Base-by-base conservation (phyloP, 768 basidiomycete genomes). In the Scleroderma bovista region DNA sequence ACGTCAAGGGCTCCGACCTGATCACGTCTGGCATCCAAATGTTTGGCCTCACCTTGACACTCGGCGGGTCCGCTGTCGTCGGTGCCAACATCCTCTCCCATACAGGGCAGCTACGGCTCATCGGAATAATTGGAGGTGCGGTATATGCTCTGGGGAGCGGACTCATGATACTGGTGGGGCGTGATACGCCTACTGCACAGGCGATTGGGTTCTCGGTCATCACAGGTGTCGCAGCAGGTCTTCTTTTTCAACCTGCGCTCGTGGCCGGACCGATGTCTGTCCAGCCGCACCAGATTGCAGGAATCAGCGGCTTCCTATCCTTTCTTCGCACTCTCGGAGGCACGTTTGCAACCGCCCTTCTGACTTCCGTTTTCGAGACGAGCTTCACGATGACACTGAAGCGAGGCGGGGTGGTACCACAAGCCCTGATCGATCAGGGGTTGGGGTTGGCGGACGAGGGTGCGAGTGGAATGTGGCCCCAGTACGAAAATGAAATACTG, bases 221-320 rank as follows among this genome's bases (percentile, higher is more conserved):
- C 47, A 65, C 63, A 11, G 67, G 67, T 22, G 3, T 57, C 4
- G 67, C 63, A 1, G 69, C 68, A 6, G 67, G 67, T 2, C 57
- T 68, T 3, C 57, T 69, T 4, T 68, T 60, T 51, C 68, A 70
- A 42, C 66, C 68, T 29, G 64, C 67, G 41, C 66, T 68, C 24
- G 58, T 68, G 23, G 67, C 68, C 3, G 68, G 67, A 13, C 67
- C 68, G 37, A 61, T 69, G 59, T 68, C 66, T 2, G 68, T 68
- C 49, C 12, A 68, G 39, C 67, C 67, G 0, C 53, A 60, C 20
- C 68, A 68, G 46, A 45, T 68, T 24, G 66, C 66, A 3, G 68
- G 66, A 8, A 69, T 68, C 53, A 68, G 68, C n/a, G 66, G 66
- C 10, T 68, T 68, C 52, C 39, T 67, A 8, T 69, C 66, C 5